Percentiles rank a stretch among this genome's conserved stretches.
Conservation (phyloP, 164 flowering plant species). For the Vitis cinerea region DNA sequence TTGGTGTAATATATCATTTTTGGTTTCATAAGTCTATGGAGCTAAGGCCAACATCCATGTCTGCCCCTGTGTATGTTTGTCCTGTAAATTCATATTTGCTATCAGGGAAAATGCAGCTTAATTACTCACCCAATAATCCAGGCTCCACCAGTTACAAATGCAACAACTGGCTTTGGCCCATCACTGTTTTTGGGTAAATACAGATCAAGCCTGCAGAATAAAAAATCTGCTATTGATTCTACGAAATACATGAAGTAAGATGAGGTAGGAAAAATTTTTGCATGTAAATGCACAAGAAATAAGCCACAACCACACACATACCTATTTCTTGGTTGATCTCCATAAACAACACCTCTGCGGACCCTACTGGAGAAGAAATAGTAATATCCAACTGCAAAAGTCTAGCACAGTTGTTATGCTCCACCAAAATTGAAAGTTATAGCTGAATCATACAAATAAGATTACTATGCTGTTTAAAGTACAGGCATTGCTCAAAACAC, state of each 20-base stretch:
- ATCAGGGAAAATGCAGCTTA: neutral
- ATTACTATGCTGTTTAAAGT: neutral
- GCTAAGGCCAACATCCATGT: no score
- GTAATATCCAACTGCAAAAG: slow-evolving; percentile 71
- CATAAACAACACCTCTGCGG: slow-evolving; percentile 74
- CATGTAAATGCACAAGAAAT: neutral
- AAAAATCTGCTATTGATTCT: slow-evolving; percentile 3
- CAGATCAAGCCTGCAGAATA: slow-evolving; percentile 73
- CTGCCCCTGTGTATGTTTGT: no score
- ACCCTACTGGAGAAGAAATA: slow-evolving; percentile 83
- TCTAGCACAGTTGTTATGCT: neutral
- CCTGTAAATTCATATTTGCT: no score
- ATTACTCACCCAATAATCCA: slow-evolving; percentile 94
- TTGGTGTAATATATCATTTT: no score
- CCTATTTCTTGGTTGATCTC: slow-evolving; percentile 92
- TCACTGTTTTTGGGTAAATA: slow-evolving; percentile 59
- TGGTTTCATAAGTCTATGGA: no score
- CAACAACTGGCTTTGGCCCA: slow-evolving; percentile 86
- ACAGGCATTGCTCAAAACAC: no score
- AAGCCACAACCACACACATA: slow-evolving; percentile 14
- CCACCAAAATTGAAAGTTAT: no score
- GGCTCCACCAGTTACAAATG: slow-evolving; percentile 96
- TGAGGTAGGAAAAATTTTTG: neutral
- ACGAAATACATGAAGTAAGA: no score
- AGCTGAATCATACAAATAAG: no score